Percentiles rank a stretch among this genome's conserved stretches.
Conservation (phyloP, 257 asterid genomes). For the Salvia miltiorrhiza region DNA sequence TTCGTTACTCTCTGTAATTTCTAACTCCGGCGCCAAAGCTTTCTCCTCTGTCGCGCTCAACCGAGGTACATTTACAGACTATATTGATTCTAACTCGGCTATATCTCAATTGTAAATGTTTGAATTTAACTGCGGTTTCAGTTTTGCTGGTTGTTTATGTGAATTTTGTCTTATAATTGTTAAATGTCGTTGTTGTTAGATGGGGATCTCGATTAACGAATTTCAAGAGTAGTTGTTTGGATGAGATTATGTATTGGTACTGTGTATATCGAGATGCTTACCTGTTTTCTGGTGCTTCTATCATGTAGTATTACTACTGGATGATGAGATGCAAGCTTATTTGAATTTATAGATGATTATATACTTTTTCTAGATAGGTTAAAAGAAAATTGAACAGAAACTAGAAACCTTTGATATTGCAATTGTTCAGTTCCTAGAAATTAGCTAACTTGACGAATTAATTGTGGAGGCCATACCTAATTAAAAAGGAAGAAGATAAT, state of each 20-base stretch:
- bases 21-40: constrained; percentile 25
- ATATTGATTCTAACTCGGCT: background rate
- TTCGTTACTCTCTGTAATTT: background rate
- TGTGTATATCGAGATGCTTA: background rate
- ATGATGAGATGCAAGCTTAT: background rate
- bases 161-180: background rate
- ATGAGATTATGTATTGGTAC: background rate
- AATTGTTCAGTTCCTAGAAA: background rate
- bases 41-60: background rate
- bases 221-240: background rate
- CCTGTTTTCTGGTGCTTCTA: background rate
- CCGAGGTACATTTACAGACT: background rate
- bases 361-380: background rate
- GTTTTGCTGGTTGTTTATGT: background rate
- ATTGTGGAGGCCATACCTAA: background rate
- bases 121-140: background rate
- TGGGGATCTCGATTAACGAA: background rate
- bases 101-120: background rate
- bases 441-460: background rate
- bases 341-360: background rate
- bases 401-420: background rate
- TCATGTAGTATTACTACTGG: background rate
- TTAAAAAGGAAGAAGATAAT: too few relatives aligned
- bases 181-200: background rate
- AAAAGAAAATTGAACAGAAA: background rate